Conservation (phyloP, 352 stramenopile genomes). For the Globisporangium megalacanthum region DNA sequence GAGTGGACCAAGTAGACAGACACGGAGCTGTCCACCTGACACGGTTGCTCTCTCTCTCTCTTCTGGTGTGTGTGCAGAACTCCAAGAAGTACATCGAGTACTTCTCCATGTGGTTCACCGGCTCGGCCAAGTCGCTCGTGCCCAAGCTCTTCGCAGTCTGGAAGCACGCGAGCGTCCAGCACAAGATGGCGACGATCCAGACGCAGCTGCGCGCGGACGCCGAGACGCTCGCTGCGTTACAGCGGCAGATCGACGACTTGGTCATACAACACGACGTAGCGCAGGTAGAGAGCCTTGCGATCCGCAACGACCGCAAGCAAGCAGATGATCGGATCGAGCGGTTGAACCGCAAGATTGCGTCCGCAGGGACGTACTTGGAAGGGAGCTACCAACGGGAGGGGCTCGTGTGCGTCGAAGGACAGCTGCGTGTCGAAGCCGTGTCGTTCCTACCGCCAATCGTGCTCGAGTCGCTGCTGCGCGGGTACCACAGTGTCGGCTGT, state of each 20-base stretch:
- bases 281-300: constrained; percentile 43
- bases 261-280: constrained; percentile 36
- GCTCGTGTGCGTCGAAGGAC: constrained; percentile 52
- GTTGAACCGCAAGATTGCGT: constrained; percentile 52
- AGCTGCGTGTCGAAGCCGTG: constrained; percentile 57
- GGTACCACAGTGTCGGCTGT: constrained; percentile 58
- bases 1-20: too few species aligned
- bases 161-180: constrained; percentile 30
- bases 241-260: constrained; percentile 54
- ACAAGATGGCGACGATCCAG: constrained; percentile 27
- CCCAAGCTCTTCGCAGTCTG: constrained; percentile 49
- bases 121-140: constrained; percentile 42
- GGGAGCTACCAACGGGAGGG: constrained; percentile 38
- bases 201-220: constrained; percentile 31
- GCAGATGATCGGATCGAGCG: constrained; percentile 41
- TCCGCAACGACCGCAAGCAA: constrained; percentile 58
- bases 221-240: constrained; percentile 26
- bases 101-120: constrained; percentile 66
- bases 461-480: constrained; percentile 59
- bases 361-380: constrained; percentile 46
- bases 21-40: background rate
- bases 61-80: constrained; percentile 26
- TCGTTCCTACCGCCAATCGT: constrained; percentile 57
- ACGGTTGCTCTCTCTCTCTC: background rate
- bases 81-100: constrained; percentile 68